Conservation (phyloP, 2,329 filamentous ascomycete genomes). For the Massarina eburnea region DNA sequence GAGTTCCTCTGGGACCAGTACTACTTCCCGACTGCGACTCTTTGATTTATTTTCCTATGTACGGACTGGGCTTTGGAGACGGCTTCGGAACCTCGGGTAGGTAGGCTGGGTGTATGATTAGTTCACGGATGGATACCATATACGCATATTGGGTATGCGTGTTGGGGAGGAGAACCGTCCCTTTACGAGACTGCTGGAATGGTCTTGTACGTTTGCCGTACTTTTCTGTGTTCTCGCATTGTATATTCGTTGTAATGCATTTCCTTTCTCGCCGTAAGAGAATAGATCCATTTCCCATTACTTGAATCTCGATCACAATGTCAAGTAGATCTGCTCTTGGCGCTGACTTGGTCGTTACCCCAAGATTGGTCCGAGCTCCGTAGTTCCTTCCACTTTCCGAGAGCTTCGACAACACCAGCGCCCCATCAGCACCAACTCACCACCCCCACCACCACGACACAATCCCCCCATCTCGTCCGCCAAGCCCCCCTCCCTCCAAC, state of each 20-base stretch:
- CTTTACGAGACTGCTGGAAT: constrained; percentile 8
- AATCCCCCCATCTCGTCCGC: constrained; percentile 11
- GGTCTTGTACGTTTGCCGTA: constrained; percentile 1
- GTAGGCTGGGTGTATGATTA: constrained; percentile 10
- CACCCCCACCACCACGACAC: constrained; percentile 14
- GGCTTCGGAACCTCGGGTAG: not conserved
- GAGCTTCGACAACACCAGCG: constrained; percentile 33
- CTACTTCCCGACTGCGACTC: constrained; percentile 74
- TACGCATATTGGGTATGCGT: constrained; percentile 6
- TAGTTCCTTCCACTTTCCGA: constrained; percentile 25
- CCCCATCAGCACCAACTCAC: constrained; percentile 35
- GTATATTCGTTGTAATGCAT: not conserved
- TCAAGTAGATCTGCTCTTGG: not conserved
- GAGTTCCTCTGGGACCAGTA: constrained; percentile 98
- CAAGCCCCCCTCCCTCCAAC: constrained; percentile 5
- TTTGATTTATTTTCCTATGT: constrained; percentile 39
- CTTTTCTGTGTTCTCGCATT: not conserved
- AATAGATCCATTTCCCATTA: too few relatives aligned
- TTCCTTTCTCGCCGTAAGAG: too few relatives aligned
- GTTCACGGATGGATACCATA: too few relatives aligned
- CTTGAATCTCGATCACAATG: constrained; percentile 7
- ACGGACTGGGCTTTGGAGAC: not conserved
- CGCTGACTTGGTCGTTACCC: not conserved
- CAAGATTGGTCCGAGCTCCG: constrained; percentile 8
- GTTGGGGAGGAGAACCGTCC: not conserved